Evolutionary conservation across 345 rosid genomes (phyloP).

Genomic region (Nephelium lappaceum): DNA sequence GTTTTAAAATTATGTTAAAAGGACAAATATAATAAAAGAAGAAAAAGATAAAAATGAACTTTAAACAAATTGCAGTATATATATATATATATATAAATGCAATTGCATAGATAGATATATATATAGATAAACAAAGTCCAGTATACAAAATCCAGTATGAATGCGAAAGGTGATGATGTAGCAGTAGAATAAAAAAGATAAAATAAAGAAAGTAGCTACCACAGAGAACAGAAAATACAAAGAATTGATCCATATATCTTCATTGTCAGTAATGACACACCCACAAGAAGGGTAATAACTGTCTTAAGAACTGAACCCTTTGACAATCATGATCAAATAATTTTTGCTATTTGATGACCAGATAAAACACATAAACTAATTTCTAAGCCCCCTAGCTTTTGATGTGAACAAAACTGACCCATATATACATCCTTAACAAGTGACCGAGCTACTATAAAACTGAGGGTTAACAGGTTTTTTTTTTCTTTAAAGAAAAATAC

Average conservation of each 20-base stretch:
- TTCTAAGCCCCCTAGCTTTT: not conserved
- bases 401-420: not conserved
- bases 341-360: not conserved
- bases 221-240: slow-evolving; percentile 2
- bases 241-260: not conserved
- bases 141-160: no score
- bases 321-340: not conserved
- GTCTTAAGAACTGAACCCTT: not conserved
- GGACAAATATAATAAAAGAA: no score
- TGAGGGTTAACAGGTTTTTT: not conserved
- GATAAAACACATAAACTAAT: not conserved
- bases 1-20: no score
- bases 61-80: no score
- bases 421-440: not conserved
- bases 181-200: slow-evolving; percentile 7
- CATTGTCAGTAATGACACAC: not conserved
- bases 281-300: not conserved
- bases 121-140: no score
- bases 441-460: not conserved
- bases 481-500: no score
- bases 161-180: not conserved
- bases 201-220: not conserved
- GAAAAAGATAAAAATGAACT: no score
- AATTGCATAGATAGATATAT: no score
- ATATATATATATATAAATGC: no score